phyloP scores from a whole-genome alignment of 2,329 filamentous ascomycete species.

The Colletotrichum ledebouriae region DNA sequence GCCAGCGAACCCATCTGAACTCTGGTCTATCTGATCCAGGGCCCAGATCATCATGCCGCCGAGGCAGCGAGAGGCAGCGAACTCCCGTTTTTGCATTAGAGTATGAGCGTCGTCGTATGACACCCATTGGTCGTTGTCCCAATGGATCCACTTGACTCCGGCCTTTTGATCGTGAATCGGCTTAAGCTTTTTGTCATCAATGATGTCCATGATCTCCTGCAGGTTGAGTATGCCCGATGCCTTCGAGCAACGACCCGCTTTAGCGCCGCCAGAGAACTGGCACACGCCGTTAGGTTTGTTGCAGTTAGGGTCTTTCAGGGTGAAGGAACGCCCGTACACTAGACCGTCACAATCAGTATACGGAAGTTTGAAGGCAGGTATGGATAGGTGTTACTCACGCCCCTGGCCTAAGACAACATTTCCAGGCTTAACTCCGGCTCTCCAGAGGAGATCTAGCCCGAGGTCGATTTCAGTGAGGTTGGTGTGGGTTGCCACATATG shows the following conservation, averaged over 20 bases:
- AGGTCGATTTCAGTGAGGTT: conserved; percentile 59
- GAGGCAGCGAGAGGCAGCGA: conserved; percentile 46
- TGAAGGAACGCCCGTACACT: conserved; percentile 16
- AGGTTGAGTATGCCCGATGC: conserved; percentile 44
- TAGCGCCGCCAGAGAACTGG: conserved; percentile 35
- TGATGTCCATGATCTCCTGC: conserved; percentile 46
- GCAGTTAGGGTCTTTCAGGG: conserved; percentile 39
- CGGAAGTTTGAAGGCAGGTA: no score
- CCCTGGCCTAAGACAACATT: conserved; percentile 59
- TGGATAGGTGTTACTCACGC: conserved; percentile 45
- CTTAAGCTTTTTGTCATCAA: conserved; percentile 28
- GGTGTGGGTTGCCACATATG: no score
- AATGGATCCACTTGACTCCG: conserved; percentile 35
- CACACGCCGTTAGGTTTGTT: conserved; percentile 43
- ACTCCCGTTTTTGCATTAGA: conserved; percentile 27
- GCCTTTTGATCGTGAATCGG: conserved; percentile 44
- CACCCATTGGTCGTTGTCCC: conserved; percentile 46
- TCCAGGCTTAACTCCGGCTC: conserved; percentile 56
- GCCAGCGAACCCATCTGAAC: no score
- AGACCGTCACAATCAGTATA: conserved; percentile 48
- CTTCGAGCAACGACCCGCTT: conserved; percentile 42
- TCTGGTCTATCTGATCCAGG: no score
- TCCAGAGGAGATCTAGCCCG: conserved; percentile 62
- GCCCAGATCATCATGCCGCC: no score
- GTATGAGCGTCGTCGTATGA: conserved; percentile 48